These are phyloP conservation scores for Salix brachista DNA, from an alignment of 345 rosid species.

Conservation along the genomic window DNA sequence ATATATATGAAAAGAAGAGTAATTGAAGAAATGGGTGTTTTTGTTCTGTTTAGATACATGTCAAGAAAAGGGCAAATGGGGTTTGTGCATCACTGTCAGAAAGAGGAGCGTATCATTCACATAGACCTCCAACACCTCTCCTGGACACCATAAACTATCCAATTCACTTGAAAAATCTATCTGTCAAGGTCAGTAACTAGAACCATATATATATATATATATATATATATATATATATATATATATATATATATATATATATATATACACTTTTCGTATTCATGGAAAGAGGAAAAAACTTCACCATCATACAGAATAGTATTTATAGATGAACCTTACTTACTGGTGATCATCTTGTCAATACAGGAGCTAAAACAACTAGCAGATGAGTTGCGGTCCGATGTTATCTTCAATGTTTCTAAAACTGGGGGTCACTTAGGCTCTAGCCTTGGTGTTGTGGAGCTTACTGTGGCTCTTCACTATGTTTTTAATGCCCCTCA, in stretches of 20 bases:
- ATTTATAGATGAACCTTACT: not conserved
- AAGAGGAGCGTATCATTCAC: slow-evolving; percentile 61
- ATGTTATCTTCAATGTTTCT: slow-evolving; percentile 85
- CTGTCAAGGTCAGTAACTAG: slow-evolving; percentile 47
- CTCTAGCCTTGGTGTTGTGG: slow-evolving; percentile 96
- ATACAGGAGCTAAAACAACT: slow-evolving; percentile 79
- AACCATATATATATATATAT: not conserved
- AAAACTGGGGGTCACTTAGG: slow-evolving; percentile 96
- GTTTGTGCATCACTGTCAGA: slow-evolving; percentile 76
- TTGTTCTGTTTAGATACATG: slow-evolving; percentile 38
- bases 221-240: not conserved
- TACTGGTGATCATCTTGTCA: not conserved
- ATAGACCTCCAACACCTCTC: slow-evolving; percentile 84
- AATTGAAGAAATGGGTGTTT: slow-evolving; percentile 22
- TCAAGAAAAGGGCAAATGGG: slow-evolving; percentile 46
- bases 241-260: not conserved
- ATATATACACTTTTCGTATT: not conserved
- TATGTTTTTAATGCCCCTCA: slow-evolving; percentile 85
- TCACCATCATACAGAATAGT: not conserved
- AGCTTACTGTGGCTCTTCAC: slow-evolving; percentile 97
- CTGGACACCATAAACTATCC: slow-evolving; percentile 90
- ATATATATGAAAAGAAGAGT: not conserved
- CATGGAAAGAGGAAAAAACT: not conserved
- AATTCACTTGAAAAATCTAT: slow-evolving; percentile 92
- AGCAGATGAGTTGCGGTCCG: slow-evolving; percentile 81